A percentile compares a stretch with the other conserved stretches of the same genome.
Conservation (phyloP, 1,139 yeast genomes). For the Candida tunisiensis region DNA sequence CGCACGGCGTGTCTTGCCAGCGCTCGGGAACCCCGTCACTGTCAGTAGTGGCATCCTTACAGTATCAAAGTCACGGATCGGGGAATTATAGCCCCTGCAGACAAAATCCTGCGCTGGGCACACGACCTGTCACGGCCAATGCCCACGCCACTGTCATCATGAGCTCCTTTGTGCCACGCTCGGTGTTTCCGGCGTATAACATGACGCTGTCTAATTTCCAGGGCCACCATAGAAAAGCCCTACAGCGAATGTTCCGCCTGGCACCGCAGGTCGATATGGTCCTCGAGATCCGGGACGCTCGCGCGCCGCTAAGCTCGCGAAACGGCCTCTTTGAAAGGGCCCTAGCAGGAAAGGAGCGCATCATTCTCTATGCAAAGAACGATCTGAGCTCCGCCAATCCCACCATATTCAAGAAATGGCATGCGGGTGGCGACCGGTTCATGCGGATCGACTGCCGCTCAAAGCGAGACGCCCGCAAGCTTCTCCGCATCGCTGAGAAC, state of each 20-base stretch:
- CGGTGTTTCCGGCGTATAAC: conserved; percentile 40
- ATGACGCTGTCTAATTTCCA: conserved; percentile 66
- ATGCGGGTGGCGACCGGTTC: conserved; percentile 30
- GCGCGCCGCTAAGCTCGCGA: conserved; percentile 78
- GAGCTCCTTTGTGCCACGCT: conserved; percentile 17
- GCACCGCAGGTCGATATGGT: conserved; percentile 53
- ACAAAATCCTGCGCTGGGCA: not conserved
- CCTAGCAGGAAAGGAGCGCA: conserved; percentile 37
- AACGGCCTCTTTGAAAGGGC: conserved; percentile 67
- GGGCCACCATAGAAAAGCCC: conserved; percentile 80
- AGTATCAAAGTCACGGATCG: not conserved
- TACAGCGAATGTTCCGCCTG: conserved; percentile 47
- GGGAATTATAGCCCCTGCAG: no score
- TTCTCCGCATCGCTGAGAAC: conserved; percentile 31
- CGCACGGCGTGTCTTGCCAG: conserved; percentile 76
- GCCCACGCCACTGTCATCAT: not conserved
- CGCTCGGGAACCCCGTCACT: conserved; percentile 69
- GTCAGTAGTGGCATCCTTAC: conserved; percentile 74
- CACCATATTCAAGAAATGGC: conserved; percentile 34
- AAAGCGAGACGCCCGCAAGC: conserved; percentile 29
- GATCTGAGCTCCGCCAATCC: conserved; percentile 24
- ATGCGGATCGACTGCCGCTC: conserved; percentile 45
- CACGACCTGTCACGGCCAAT: not conserved
- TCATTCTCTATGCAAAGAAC: conserved; percentile 53
- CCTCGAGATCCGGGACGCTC: conserved; percentile 69